Base-by-base conservation (phyloP, 306 rosid species). In the Ormosia semicastrata region DNA sequence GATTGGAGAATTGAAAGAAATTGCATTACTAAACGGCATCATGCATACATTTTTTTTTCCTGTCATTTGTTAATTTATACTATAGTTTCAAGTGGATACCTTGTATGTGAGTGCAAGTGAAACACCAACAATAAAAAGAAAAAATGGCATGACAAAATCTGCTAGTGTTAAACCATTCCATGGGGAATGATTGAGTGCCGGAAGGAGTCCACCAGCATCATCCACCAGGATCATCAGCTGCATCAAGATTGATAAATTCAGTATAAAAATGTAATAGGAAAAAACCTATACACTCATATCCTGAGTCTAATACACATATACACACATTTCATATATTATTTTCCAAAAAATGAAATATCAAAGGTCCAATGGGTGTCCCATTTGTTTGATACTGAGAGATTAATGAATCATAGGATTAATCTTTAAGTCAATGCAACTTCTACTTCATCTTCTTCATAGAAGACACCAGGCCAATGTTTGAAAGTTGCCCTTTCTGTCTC, bases 151-250 rank as follows among this genome's bases (percentile, higher is more conserved):
- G 71, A 96, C 98, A 71, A 87, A 85, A 82, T 96, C 99, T 54
- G 99, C 99, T 7, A 96, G 86, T 58, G 97, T 93, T 77, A 96
- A 82, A 36, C 99, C 99, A 89, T 93, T 74, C 99, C 99, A 96
- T 29, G 99, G 99, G 49, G 99, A 90, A 86, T 96, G 99, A 82
- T 96, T 93, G 33, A 96, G 89, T 8, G 99, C 89, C 4, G 99
- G 97, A 72, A 92, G 7, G 11, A 88, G 41, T 84, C 98, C 98
- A 77, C 99, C 99, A 68, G 81, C 91, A 88, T 96, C 89, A 62
- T 96, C 99, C 87, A 93, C 99, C 71, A 96, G 46, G 85, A 96
- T 92, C 99, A 96, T 96, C 78, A 96, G 84, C 99, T 96, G 94
- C 90, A 89, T 79, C 73, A 75, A 62, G 44, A 79, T 75, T 43